phyloP scores from a whole-genome alignment of 176 grass and related monocot species.

The Luzula sylvatica region DNA sequence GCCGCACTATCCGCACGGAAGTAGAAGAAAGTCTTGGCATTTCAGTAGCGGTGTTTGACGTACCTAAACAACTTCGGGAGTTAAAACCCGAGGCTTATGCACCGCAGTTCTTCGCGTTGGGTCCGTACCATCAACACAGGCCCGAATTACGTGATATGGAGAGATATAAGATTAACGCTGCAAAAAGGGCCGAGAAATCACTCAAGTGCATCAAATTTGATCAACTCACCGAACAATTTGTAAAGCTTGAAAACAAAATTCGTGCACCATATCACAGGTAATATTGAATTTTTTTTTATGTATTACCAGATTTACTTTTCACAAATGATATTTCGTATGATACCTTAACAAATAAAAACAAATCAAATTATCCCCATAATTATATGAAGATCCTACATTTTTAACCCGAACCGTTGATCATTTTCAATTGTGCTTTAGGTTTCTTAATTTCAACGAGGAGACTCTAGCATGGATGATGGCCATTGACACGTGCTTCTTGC shows the following conservation, averaged over 20 bases:
- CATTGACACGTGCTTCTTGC: conserved; percentile 59
- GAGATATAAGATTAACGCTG: conserved; percentile 57
- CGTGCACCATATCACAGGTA: conserved; percentile 52
- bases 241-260: conserved; percentile 41
- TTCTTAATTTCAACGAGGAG: conserved; percentile 57
- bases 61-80: conserved; percentile 36
- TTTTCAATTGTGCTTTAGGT: conserved; percentile 7
- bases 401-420: too few relatives aligned
- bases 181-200: conserved; percentile 38
- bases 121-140: conserved; percentile 59
- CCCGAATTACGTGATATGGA: conserved; percentile 72
- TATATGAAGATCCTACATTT: too few relatives aligned
- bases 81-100: conserved; percentile 56
- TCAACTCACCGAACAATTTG: conserved; percentile 32
- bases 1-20: conserved; percentile 27
- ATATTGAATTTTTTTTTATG: too few relatives aligned
- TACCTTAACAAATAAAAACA: too few relatives aligned
- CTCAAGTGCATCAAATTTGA: conserved; percentile 33
- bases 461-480: conserved; percentile 73
- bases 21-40: conserved; percentile 37
- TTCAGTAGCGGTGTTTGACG: conserved; percentile 53
- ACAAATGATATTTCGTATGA: too few relatives aligned
- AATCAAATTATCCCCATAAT: too few relatives aligned
- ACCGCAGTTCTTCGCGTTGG: conserved; percentile 55
- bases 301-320: too few relatives aligned